Percentiles rank a stretch among this genome's conserved stretches.
Evolutionary conservation across 2,329 filamentous ascomycete species (phyloP).

Genomic region (Fusarium buxicola): DNA sequence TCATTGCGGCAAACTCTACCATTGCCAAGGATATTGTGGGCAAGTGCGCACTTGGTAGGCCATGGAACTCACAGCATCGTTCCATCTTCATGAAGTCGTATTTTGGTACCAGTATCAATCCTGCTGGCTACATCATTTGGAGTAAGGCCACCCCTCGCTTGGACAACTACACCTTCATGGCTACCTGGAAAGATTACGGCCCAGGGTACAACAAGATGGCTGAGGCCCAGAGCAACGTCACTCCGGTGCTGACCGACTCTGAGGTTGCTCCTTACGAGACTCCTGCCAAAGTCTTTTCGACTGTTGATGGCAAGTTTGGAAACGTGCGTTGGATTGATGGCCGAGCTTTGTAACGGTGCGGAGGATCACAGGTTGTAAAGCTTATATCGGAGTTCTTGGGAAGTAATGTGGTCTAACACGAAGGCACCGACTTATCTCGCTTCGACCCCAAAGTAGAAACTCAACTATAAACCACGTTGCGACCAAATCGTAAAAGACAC

Average conservation of each 20-base stretch:
- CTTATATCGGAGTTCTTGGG: no score
- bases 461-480: no score
- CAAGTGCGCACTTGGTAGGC: conserved; percentile 69
- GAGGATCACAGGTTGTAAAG: neutral
- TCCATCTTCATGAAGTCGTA: conserved; percentile 67
- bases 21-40: conserved; percentile 53
- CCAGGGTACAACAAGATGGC: conserved; percentile 66
- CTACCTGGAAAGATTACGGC: conserved; percentile 64
- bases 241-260: conserved; percentile 57
- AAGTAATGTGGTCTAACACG: no score
- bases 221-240: conserved; percentile 54
- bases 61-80: conserved; percentile 69
- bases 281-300: conserved; percentile 34
- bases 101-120: conserved; percentile 64
- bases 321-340: conserved; percentile 31
- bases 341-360: conserved; percentile 6
- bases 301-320: conserved; percentile 24
- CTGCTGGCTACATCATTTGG: conserved; percentile 62
- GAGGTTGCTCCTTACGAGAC: conserved; percentile 44
- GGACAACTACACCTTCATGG: conserved; percentile 65
- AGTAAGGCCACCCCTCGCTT: neutral
- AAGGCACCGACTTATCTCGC: no score
- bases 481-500: no score
- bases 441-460: no score
- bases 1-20: conserved; percentile 65